Conservation (phyloP, 108 stramenopile genomes). For the Parietichytrium sp. region DNA sequence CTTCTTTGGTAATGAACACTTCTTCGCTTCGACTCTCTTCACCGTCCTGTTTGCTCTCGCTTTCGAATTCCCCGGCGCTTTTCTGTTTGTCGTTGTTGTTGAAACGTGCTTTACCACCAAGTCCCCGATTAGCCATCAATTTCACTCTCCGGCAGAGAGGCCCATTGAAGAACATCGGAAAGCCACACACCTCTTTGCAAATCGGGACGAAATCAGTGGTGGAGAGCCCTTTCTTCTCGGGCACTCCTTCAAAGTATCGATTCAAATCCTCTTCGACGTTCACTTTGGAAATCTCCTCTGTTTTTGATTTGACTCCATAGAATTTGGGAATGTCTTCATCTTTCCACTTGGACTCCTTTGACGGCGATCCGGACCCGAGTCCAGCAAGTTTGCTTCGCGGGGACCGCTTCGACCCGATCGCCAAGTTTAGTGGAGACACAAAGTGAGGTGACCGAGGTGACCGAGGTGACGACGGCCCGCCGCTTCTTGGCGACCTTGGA, state of each 20-base stretch:
- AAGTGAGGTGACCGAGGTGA: slow-evolving; percentile 44
- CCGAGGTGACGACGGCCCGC: slow-evolving; percentile 19
- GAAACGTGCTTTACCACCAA: not conserved
- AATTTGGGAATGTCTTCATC: not conserved
- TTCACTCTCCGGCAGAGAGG: slow-evolving; percentile 15
- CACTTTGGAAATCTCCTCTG: not conserved
- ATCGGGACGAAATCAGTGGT: slow-evolving; percentile 1
- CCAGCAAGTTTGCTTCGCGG: slow-evolving; percentile 42
- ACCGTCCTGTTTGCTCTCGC: not conserved
- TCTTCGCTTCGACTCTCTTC: not conserved
- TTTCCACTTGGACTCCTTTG: slow-evolving; percentile 36
- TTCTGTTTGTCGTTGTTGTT: not conserved
- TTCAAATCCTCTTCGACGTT: not conserved
- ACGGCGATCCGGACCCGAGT: slow-evolving; percentile 18
- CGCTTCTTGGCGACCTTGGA: not conserved
- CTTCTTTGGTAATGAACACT: not conserved
- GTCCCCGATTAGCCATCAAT: not conserved
- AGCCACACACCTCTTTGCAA: slow-evolving; percentile 17
- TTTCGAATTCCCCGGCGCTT: not conserved
- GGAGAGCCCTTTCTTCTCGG: not conserved
- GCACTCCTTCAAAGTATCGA: not conserved
- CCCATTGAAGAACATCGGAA: slow-evolving; percentile 5
- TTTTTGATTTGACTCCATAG: not conserved
- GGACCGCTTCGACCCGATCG: not conserved
- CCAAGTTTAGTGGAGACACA: not conserved